Evolutionary conservation across 2,329 filamentous ascomycete genomes (phyloP).

Genomic region (Pestalotiopsis fici): DNA sequence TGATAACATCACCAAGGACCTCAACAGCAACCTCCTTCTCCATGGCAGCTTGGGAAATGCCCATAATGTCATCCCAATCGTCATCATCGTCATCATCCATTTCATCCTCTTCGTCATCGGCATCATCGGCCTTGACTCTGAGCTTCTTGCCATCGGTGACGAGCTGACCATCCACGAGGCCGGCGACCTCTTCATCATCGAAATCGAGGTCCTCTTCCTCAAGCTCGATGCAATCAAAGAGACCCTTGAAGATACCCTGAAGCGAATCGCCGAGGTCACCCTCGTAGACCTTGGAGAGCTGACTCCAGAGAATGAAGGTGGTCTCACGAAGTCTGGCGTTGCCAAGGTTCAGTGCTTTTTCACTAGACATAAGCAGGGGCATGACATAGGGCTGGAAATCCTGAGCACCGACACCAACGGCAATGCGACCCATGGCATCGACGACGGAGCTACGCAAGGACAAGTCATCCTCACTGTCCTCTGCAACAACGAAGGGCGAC

Average conservation of each 20-base stretch:
- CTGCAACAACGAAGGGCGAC: slow-evolving; percentile 79
- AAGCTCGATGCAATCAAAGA: slow-evolving; percentile 83
- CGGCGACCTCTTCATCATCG: slow-evolving; percentile 57
- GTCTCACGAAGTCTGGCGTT: slow-evolving; percentile 93
- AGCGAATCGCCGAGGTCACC: slow-evolving; percentile 81
- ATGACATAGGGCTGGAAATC: slow-evolving; percentile 90
- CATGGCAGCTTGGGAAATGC: slow-evolving; percentile 84
- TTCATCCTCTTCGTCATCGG: slow-evolving; percentile 61
- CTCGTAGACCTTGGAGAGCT: slow-evolving; percentile 90
- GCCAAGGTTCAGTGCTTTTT: slow-evolving; percentile 85
- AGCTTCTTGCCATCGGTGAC: slow-evolving; percentile 82
- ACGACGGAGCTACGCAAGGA: slow-evolving; percentile 87
- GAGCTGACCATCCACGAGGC: slow-evolving; percentile 40
- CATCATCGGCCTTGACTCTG: slow-evolving; percentile 64
- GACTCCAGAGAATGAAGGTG: slow-evolving; percentile 96
- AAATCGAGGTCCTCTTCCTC: slow-evolving; percentile 86
- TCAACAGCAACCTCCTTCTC: slow-evolving; percentile 98
- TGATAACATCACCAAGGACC: slow-evolving; percentile 90
- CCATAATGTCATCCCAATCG: slow-evolving; percentile 80
- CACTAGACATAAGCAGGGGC: slow-evolving; percentile 87
- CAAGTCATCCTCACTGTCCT: slow-evolving; percentile 87
- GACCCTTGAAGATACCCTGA: slow-evolving; percentile 73
- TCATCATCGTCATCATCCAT: slow-evolving; percentile 78
- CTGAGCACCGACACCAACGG: slow-evolving; percentile 80
- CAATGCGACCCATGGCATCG: slow-evolving; percentile 92